Percentiles rank a stretch among this genome's conserved stretches.
These are phyloP conservation scores for Fistulifera solaris DNA, from an alignment of 108 stramenopile genomes.

Conservation along the genomic window DNA sequence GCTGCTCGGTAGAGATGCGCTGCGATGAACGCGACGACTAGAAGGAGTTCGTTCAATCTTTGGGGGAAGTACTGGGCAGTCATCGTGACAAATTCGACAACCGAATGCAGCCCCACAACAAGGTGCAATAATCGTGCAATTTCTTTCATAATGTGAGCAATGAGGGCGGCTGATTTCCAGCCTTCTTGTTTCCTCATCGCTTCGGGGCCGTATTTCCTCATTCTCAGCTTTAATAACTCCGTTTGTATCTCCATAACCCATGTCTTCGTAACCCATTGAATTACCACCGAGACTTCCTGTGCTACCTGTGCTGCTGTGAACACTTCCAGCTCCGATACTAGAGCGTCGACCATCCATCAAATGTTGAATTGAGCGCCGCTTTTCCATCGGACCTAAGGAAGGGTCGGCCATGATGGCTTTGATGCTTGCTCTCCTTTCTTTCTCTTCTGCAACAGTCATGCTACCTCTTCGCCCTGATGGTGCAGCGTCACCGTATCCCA, in stretches of 20 bases:
- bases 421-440: constrained; percentile 52
- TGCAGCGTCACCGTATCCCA: background rate
- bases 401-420: constrained; percentile 59
- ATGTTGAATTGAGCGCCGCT: constrained; percentile 48
- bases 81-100: constrained; percentile 81
- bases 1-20: constrained; percentile 5
- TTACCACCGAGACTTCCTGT: background rate
- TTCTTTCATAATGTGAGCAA: constrained; percentile 65
- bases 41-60: constrained; percentile 5
- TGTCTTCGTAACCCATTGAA: constrained; percentile 7
- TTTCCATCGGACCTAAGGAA: constrained; percentile 35
- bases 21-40: constrained; percentile 4
- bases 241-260: constrained; percentile 1
- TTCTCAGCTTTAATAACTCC: background rate
- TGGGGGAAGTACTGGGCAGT: constrained; percentile 40
- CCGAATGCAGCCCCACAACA: constrained; percentile 80
- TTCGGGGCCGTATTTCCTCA: constrained; percentile 1
- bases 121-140: constrained; percentile 69
- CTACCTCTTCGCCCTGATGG: constrained; percentile 1
- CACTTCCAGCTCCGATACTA: constrained; percentile 7
- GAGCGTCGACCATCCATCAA: constrained; percentile 68
- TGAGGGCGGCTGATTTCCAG: constrained; percentile 38
- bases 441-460: constrained; percentile 26
- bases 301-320: constrained; percentile 1
- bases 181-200: constrained; percentile 13